Evolutionary conservation across 305 asterid genomes (phyloP), one percentile per base, ranked within the genome.

Genomic region (Fraxinus angustifolia): DNA sequence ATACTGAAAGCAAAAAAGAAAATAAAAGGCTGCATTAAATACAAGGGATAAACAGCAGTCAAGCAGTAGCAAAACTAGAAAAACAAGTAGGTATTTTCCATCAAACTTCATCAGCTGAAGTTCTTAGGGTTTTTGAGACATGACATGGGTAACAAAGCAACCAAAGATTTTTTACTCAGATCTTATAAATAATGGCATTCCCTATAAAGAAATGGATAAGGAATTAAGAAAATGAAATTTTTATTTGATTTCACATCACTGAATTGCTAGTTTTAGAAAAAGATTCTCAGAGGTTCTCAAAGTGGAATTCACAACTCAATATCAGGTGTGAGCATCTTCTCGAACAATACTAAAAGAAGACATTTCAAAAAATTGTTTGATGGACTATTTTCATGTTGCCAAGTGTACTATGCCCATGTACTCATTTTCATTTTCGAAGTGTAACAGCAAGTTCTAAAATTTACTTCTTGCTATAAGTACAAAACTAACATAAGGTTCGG

Each of bases 81-180:
- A 60, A 73, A 21, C 17, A 33, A 70, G 71, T 2, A 21, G 2
- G 60, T 36, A 21, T 74, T 12, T 11, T 12, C 58, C 40, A 74
- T 62, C 72, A 62, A 19, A 23, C 60, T 40, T 81, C 74, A 48
- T 79, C 75, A 85, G 77, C 65, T 78, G 67, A 67, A 76, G 16
- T 71, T 71, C 21, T 30, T 3, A 62, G 14, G 16, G 5, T 45
- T 7, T 50, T 3, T 5, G 38, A 21, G 73, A 77, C 26, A 70
- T 48, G 38, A 78, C 67, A 28, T 7, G 16, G 65, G 53, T 62
- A 56, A 50, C n/a, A 79, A 75, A 65, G 74, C 50, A 70, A 75
- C 40, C 68, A 75, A 80, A 48, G 73, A 72, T 36, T 74, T 73
- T 68, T 48, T 11, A 42, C n/a, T 36, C 31, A 48, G 36, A 75